Percentiles rank a stretch among this genome's conserved stretches.
These are phyloP conservation scores for Chionographis japonica DNA, from an alignment of 106 monocot species.

Conservation along the genomic window DNA sequence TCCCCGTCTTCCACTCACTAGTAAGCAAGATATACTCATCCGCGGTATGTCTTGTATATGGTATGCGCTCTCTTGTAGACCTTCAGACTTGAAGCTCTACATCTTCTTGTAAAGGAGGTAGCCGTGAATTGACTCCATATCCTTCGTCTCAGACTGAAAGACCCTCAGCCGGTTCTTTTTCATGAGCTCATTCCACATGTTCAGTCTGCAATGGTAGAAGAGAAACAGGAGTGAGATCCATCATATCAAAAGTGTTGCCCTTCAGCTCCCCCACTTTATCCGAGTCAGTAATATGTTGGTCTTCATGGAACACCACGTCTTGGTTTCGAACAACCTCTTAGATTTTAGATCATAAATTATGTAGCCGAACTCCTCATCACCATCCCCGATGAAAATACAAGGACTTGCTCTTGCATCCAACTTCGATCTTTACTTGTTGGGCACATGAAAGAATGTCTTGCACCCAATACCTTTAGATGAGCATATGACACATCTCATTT, in stretches of 20 bases:
- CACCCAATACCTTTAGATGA: constrained; percentile 6
- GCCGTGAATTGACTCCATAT: not conserved
- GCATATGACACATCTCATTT: too few species aligned
- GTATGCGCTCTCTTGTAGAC: too few species aligned
- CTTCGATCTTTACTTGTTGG: too few species aligned
- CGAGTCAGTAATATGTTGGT: not conserved
- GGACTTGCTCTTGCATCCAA: too few species aligned
- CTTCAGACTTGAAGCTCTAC: too few species aligned
- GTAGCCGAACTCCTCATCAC: not conserved
- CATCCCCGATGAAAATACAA: too few species aligned
- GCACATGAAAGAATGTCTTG: not conserved
- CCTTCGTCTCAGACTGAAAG: not conserved
- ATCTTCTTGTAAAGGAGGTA: too few species aligned
- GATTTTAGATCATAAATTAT: not conserved
- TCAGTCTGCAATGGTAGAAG: not conserved
- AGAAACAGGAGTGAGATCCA: not conserved
- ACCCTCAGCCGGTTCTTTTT: not conserved
- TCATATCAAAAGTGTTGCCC: not conserved
- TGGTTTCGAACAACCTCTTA: not conserved
- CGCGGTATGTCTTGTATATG: not conserved
- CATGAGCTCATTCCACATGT: not conserved
- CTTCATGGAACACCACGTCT: not conserved
- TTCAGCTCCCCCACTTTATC: not conserved
- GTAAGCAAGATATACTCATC: constrained; percentile 2
- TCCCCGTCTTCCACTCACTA: not conserved